phyloP scores from a whole-genome alignment of 345 rosid species.

The Arabis alpina region DNA sequence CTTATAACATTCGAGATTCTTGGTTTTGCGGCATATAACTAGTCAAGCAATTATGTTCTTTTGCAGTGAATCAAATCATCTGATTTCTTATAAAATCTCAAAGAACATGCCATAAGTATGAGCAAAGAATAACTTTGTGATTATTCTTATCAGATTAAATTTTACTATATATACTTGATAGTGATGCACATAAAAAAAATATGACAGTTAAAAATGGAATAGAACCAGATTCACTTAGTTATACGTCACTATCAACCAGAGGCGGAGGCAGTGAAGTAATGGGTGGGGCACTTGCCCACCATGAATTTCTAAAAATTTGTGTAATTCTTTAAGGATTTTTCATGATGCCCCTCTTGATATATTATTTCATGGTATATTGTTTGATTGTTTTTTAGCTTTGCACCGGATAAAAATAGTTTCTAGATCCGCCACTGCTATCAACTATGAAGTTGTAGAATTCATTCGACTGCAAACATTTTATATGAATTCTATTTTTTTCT shows the following conservation, averaged over 20 bases:
- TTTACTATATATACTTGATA: conserved; percentile 6
- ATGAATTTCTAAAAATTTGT: no score
- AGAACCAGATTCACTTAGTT: conserved; percentile 37
- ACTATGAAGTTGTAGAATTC: conserved; percentile 26
- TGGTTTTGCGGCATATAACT: conserved; percentile 18
- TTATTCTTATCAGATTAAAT: not conserved
- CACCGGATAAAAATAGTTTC: no score
- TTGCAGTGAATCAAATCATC: conserved; percentile 13
- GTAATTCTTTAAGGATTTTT: no score
- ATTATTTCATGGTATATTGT: no score
- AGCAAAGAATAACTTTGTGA: conserved; percentile 1
- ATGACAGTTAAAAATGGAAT: conserved; percentile 37
- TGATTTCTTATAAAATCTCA: not conserved
- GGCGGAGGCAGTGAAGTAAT: no score
- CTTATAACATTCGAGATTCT: conserved; percentile 26
- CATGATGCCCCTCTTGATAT: no score
- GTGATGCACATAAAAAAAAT: conserved; percentile 24
- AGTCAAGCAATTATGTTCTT: conserved; percentile 19
- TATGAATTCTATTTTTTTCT: not conserved
- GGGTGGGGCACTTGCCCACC: no score
- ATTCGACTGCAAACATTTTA: conserved; percentile 27
- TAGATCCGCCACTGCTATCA: no score
- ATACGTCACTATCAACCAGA: conserved; percentile 30
- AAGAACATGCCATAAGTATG: not conserved
- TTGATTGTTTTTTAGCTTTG: no score